A percentile compares a stretch with the other conserved stretches of the same genome.
phyloP scores from a whole-genome alignment of 768 basidiomycete genomes.

The Termitomyces sp. region DNA sequence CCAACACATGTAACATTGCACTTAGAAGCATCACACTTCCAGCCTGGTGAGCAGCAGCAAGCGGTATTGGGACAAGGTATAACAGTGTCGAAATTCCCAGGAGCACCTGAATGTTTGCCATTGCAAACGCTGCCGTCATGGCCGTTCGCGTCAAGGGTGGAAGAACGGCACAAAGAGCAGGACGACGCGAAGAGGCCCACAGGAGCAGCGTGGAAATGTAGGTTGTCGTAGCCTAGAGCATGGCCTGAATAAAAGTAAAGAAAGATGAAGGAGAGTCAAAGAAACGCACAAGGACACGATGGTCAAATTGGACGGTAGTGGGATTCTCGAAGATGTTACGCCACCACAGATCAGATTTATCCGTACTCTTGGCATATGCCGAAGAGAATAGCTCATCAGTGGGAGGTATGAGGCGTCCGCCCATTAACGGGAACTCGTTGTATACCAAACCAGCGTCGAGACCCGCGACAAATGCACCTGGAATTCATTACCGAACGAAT shows the following conservation, averaged over 20 bases:
- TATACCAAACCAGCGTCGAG: conserved; percentile 96
- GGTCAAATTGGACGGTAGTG: conserved; percentile 95
- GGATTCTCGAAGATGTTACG: conserved; percentile 97
- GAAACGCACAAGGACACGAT: conserved; percentile 77
- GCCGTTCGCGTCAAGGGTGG: conserved; percentile 58
- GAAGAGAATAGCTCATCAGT: conserved; percentile 74
- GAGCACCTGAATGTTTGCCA: conserved; percentile 79
- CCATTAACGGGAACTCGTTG: conserved; percentile 98
- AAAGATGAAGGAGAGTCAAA: not conserved
- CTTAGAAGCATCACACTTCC: conserved; percentile 88
- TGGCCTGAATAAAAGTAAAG: not conserved
- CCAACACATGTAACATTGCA: conserved; percentile 70
- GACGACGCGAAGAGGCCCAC: conserved; percentile 51
- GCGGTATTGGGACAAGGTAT: conserved; percentile 87
- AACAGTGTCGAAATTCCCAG: conserved; percentile 70
- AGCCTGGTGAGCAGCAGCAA: conserved; percentile 93
- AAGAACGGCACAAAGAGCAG: conserved; percentile 53
- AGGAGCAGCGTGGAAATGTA: conserved; percentile 65
- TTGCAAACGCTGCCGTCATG: conserved; percentile 58
- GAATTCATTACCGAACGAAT: not conserved
- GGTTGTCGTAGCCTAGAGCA: conserved; percentile 73
- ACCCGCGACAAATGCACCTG: conserved; percentile 97
- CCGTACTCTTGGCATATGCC: conserved; percentile 63
- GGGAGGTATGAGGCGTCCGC: conserved; percentile 79
- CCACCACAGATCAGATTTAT: conserved; percentile 86